phyloP scores from a whole-genome alignment of 768 basidiomycete genomes.

The Mycena rebaudengoi region DNA sequence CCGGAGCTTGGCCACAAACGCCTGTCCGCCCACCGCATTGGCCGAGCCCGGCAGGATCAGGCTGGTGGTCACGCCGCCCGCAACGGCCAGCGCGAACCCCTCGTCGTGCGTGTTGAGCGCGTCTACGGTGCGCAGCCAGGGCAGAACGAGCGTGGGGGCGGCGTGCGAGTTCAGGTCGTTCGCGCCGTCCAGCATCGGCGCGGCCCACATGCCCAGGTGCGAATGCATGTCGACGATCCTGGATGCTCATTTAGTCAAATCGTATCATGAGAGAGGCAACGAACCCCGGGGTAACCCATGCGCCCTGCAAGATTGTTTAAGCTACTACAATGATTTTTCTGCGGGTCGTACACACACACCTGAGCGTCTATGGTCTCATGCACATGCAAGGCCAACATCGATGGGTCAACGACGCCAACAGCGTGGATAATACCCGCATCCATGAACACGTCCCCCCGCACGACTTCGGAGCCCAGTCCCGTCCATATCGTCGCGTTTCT shows the following conservation, averaged over 20 bases:
- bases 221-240: slow-evolving; percentile 59
- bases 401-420: slow-evolving; percentile 55
- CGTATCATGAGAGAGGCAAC: slow-evolving; percentile 31
- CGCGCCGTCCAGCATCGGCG: slow-evolving; percentile 40
- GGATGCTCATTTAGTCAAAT: slow-evolving; percentile 10
- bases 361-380: slow-evolving; percentile 15
- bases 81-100: slow-evolving; percentile 68
- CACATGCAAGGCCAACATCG: slow-evolving; percentile 12
- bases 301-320: slow-evolving; percentile 63
- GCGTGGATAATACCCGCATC: slow-evolving; percentile 65
- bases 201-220: slow-evolving; percentile 54
- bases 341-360: too few species aligned
- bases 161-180: slow-evolving; percentile 64
- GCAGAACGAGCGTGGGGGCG: slow-evolving; percentile 49
- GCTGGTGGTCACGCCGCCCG: slow-evolving; percentile 80
- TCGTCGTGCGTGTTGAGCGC: slow-evolving; percentile 82
- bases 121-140: slow-evolving; percentile 76
- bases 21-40: slow-evolving; percentile 80
- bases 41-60: slow-evolving; percentile 79
- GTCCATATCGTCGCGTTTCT: slow-evolving; percentile 78
- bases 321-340: slow-evolving; percentile 30
- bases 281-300: slow-evolving; percentile 81
- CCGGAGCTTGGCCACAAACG: slow-evolving; percentile 83
- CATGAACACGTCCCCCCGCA: slow-evolving; percentile 66
- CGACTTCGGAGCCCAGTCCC: slow-evolving; percentile 63